phyloP scores from a whole-genome alignment of 1,139 yeast species.

The Arxiozyma slooffiae region DNA sequence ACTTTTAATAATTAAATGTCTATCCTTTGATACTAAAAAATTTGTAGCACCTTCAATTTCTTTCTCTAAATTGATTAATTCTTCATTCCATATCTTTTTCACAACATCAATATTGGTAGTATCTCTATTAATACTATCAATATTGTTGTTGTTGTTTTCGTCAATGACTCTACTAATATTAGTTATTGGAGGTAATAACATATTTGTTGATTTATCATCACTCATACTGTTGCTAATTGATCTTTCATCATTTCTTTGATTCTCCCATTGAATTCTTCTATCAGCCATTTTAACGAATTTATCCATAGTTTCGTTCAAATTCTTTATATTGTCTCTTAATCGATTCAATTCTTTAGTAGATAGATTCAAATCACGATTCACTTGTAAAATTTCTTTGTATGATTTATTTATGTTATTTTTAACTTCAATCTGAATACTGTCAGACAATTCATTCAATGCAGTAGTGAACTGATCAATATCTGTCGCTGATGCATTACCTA shows the following conservation, averaged over 20 bases:
- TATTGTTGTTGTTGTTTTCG: not conserved
- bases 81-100: constrained; percentile 74
- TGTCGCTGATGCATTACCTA: constrained; percentile 59
- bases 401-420: constrained; percentile 59
- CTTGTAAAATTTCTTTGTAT: constrained; percentile 59
- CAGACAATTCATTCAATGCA: constrained; percentile 44
- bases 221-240: constrained; percentile 3
- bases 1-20: constrained; percentile 74
- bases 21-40: constrained; percentile 43
- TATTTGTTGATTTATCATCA: constrained; percentile 1
- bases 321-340: constrained; percentile 52
- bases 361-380: constrained; percentile 53
- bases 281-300: constrained; percentile 67
- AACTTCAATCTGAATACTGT: constrained; percentile 51
- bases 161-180: not conserved
- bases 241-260: constrained; percentile 21
- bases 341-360: constrained; percentile 57
- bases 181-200: constrained; percentile 20
- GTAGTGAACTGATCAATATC: constrained; percentile 67
- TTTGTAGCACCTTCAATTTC: constrained; percentile 90
- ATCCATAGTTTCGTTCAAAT: constrained; percentile 50
- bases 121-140: constrained; percentile 35
- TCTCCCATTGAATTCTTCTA: constrained; percentile 39
- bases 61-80: constrained; percentile 60
- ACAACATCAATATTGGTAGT: constrained; percentile 62